Percentiles rank a stretch among this genome's conserved stretches.
phyloP scores from a whole-genome alignment of 768 basidiomycete species.

The Sarcomyxa edulis region DNA sequence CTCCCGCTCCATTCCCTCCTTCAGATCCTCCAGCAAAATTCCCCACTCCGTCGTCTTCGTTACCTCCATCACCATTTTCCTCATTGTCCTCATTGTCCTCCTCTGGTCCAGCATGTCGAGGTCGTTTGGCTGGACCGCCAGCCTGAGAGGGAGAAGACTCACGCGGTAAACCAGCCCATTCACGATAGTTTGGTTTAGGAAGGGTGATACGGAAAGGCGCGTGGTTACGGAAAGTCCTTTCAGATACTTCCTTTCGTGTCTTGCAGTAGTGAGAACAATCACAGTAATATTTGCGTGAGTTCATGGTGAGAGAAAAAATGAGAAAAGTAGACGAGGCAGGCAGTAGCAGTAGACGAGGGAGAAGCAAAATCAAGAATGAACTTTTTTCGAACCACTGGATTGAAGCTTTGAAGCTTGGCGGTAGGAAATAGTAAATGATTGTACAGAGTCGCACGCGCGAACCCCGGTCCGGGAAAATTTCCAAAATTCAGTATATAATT shows the following conservation, averaged over 20 bases:
- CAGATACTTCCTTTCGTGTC: constrained; percentile 4
- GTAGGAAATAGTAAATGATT: too few species aligned
- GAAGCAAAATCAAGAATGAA: neutral
- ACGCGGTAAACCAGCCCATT: neutral
- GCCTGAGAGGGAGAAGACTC: neutral
- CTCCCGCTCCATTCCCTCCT: neutral
- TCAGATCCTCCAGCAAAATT: neutral
- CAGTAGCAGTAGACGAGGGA: neutral
- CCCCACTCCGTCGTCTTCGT: neutral
- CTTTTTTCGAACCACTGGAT: neutral
- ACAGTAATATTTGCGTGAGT: neutral
- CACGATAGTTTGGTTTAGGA: constrained; percentile 2
- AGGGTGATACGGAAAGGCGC: neutral
- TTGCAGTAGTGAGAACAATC: constrained; percentile 5
- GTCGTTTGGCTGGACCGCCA: neutral
- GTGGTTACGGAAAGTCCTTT: constrained; percentile 1
- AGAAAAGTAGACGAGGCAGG: neutral
- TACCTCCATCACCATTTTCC: neutral
- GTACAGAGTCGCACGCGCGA: too few species aligned
- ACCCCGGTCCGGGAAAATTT: too few species aligned
- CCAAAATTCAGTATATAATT: too few species aligned
- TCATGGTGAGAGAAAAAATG: neutral
- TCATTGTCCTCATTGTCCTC: neutral
- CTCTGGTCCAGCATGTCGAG: neutral
- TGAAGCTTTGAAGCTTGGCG: too few species aligned